phyloP scores from a whole-genome alignment of 176 grass and related monocot genomes.

The Oryza glumipatula region DNA sequence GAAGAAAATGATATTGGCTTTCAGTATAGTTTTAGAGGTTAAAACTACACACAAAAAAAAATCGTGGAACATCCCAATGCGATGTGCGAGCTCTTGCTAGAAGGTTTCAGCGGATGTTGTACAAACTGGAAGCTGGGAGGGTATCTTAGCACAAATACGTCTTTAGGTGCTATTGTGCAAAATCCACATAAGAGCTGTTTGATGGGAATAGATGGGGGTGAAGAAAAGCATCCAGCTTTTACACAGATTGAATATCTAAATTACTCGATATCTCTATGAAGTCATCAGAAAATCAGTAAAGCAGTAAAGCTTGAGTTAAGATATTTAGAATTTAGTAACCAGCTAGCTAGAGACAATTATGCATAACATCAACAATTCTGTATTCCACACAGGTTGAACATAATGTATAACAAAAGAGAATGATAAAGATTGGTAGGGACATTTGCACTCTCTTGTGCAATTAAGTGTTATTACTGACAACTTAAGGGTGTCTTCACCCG shows the following conservation, averaged over 20 bases:
- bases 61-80: not conserved
- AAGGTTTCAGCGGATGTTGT: not conserved
- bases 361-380: not conserved
- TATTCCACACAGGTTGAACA: not conserved
- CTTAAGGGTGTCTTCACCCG: not conserved
- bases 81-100: conserved; percentile 32
- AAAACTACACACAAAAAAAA: conserved; percentile 20
- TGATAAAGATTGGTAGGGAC: not conserved
- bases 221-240: not conserved
- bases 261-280: not conserved
- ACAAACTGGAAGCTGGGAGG: conserved; percentile 9
- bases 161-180: not conserved
- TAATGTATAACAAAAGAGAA: not conserved
- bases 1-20: conserved; percentile 22
- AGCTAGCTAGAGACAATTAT: not conserved
- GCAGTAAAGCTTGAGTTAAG: not conserved
- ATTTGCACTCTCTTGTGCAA: not conserved
- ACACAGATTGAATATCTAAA: conserved; percentile 14
- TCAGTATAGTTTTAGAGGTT: conserved; percentile 16
- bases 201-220: not conserved
- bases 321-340: not conserved
- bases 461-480: conserved; percentile 1
- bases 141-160: not conserved
- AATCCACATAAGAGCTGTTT: not conserved
- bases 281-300: conserved; percentile 6